Conservation (phyloP, 257 asterid genomes). For the Penstemon eatonii region DNA sequence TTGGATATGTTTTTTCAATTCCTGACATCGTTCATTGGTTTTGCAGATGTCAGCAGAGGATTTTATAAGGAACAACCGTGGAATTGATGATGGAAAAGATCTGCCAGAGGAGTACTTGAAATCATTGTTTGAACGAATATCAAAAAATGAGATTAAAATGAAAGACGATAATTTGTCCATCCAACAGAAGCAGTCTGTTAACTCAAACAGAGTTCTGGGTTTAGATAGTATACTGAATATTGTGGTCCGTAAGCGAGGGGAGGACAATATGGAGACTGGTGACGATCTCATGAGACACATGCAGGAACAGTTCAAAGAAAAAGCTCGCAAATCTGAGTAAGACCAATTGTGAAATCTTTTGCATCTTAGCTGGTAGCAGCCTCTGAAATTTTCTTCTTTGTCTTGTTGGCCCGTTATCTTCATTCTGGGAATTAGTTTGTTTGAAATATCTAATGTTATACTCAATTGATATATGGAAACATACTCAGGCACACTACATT, state of each 20-base stretch:
- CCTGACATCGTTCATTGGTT: constrained; percentile 22
- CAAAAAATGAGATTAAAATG: constrained; percentile 94
- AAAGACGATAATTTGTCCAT: constrained; percentile 86
- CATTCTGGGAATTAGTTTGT: constrained; percentile 13
- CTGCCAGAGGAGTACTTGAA: constrained; percentile 91
- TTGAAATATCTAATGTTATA: constrained; percentile 12
- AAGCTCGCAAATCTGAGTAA: constrained; percentile 99
- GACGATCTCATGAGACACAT: constrained; percentile 94
- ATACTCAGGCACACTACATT: constrained; percentile 3
- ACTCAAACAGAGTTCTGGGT: constrained; percentile 75
- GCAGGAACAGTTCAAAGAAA: constrained; percentile 99
- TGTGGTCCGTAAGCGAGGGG: constrained; percentile 85
- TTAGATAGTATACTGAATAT: constrained; percentile 86
- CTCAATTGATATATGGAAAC: not conserved
- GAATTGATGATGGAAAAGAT: constrained; percentile 98
- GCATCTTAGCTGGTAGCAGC: constrained; percentile 16
- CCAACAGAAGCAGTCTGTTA: constrained; percentile 87
- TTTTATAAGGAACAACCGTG: constrained; percentile 92
- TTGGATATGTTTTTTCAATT: constrained; percentile 16
- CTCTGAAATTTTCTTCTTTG: constrained; percentile 15
- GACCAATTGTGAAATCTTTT: constrained; percentile 37
- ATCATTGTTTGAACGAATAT: constrained; percentile 87
- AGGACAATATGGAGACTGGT: constrained; percentile 79
- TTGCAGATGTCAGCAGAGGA: constrained; percentile 95
- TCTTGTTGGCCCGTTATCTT: constrained; percentile 16